Evolutionary conservation across 2,329 filamentous ascomycete genomes (phyloP).

Genomic region (Xylariaceae sp.): DNA sequence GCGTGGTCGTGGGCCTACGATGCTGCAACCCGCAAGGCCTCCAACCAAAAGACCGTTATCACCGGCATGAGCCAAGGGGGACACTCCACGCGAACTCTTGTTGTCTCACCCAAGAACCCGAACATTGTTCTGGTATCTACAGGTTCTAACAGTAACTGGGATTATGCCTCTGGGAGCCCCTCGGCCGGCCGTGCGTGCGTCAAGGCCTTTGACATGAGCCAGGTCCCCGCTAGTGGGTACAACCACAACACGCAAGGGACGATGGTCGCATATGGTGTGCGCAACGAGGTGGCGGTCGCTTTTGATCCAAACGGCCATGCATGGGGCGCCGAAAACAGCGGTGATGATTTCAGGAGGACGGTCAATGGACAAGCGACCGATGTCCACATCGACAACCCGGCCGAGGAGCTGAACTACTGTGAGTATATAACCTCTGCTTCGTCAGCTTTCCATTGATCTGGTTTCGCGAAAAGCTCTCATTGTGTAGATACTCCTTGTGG

Average conservation of each 20-base stretch:
- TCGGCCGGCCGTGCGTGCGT: conserved; percentile 61
- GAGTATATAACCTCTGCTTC: conserved; percentile 4
- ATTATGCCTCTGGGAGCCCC: conserved; percentile 53
- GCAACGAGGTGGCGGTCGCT: conserved; percentile 65
- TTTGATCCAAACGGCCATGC: conserved; percentile 48
- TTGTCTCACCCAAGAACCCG: conserved; percentile 57
- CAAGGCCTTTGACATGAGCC: conserved; percentile 51
- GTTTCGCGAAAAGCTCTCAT: not conserved
- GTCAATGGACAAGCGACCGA: conserved; percentile 50
- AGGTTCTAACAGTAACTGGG: conserved; percentile 63
- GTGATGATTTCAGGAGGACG: conserved; percentile 61
- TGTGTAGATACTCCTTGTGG: not conserved
- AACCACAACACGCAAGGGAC: conserved; percentile 50
- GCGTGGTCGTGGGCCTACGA: conserved; percentile 66
- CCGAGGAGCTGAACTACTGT: conserved; percentile 69
- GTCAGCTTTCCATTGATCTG: not conserved
- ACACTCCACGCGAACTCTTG: conserved; percentile 64
- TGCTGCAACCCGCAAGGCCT: conserved; percentile 49
- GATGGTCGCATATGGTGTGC: conserved; percentile 60
- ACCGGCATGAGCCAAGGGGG: conserved; percentile 58
- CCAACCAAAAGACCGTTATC: conserved; percentile 53
- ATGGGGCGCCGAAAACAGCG: conserved; percentile 67
- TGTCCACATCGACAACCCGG: conserved; percentile 67
- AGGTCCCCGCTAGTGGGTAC: conserved; percentile 39
- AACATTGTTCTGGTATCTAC: conserved; percentile 62